Base-by-base conservation (phyloP, 495 filamentous ascomycete genomes). In the Podospora pseudocomata region DNA sequence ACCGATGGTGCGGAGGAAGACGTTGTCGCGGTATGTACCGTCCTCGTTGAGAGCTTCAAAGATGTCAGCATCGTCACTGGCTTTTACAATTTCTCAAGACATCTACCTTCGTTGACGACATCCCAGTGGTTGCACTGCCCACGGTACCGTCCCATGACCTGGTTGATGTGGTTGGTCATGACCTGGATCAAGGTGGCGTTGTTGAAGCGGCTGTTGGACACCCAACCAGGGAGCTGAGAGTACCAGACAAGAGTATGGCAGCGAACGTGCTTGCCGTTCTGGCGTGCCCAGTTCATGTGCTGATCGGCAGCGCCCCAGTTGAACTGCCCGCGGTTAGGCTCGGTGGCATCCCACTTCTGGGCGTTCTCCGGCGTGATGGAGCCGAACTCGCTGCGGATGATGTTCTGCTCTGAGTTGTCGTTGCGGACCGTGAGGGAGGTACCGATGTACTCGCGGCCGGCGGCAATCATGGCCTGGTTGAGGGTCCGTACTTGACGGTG, bases 241-340 rank as follows among this genome's bases (percentile, higher is more conserved):
- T 89, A 76, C 87, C 86, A 91, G 4, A 88, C 83, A n/a, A 89
- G 76, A 6, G 83, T 87, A 72, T 90, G 86, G 66, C 86, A 89
- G 39, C 86, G 74, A 49, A 89, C 69, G 20, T 80, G 72, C 76
- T 89, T 83, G 54, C 81, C 81, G 65, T 88, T 86, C n/a, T 64
- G 68, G 68, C 79, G 74, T 2, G 88, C 86, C 39, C 85, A 73
- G 63, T 81, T 72, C n/a, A 83, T 77, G 70, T 88, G 77, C 64
- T 77, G 78, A 67, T 88, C 85, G 18, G 84, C 86, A 0, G 72
- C 72, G n/a, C 71, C 71, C 71, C 78, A 89, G 59, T 73, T 81
- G 78, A 89, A 90, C 30, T 71, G 69, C 39, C 80, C 80, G 26
- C 71, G 77, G 20, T 26, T 70, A 39, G 74, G 71, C 73, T 85